Conservation (phyloP, 1,139 yeast genomes). For the Candida neerlandica region DNA sequence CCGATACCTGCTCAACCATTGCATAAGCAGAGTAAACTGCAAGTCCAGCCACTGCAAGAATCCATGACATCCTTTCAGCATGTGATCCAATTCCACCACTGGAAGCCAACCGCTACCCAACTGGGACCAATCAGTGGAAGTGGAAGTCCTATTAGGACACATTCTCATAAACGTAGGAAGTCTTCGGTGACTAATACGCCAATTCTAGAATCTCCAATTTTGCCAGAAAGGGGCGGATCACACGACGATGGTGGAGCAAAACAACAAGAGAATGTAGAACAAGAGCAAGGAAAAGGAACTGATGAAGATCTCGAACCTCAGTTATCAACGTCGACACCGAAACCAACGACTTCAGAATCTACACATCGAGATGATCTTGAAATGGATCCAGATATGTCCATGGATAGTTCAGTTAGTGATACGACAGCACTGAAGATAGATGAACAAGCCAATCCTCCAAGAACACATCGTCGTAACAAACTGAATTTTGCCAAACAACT, state of each 20-base stretch:
- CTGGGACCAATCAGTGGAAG: slow-evolving; percentile 21
- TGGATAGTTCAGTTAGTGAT: slow-evolving; percentile 18
- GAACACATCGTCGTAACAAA: slow-evolving; percentile 16
- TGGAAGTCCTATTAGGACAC: slow-evolving; percentile 11
- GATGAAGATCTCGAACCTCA: background rate
- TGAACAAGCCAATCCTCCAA: slow-evolving; percentile 18
- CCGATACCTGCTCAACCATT: slow-evolving; percentile 51
- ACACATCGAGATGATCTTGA: slow-evolving; percentile 8
- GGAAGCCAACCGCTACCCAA: slow-evolving; percentile 42
- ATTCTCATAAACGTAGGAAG: slow-evolving; percentile 25
- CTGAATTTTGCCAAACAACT: slow-evolving; percentile 20
- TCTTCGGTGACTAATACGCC: slow-evolving; percentile 17
- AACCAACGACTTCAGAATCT: slow-evolving; percentile 1
- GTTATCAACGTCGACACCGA: background rate
- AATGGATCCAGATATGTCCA: slow-evolving; percentile 19
- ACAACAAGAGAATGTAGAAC: background rate
- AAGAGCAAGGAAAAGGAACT: background rate
- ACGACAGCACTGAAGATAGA: slow-evolving; percentile 11
- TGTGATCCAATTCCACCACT: slow-evolving; percentile 54
- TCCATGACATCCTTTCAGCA: slow-evolving; percentile 56
- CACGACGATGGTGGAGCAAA: background rate
- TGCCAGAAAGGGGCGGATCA: slow-evolving; percentile 5
- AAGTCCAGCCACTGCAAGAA: slow-evolving; percentile 47
- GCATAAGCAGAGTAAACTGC: slow-evolving; percentile 36
- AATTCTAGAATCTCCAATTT: slow-evolving; percentile 7